A percentile compares a stretch with the other conserved stretches of the same genome.
phyloP scores from a whole-genome alignment of 2,329 filamentous ascomycete genomes.

The Diaporthe humulicola region DNA sequence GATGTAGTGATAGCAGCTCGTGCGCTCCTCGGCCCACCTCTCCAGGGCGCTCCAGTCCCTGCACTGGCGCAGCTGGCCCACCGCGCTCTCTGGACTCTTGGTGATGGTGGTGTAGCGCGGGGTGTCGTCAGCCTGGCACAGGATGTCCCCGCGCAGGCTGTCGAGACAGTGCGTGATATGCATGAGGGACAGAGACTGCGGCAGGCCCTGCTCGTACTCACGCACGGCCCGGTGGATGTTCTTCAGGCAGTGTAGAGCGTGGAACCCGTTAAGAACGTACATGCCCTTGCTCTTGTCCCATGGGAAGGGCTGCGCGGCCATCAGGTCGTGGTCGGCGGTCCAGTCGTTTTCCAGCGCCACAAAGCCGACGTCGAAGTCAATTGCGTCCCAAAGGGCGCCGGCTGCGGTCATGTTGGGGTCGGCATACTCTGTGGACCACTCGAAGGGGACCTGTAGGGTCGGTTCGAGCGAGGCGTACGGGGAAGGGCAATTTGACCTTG shows the following conservation, averaged over 20 bases:
- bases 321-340: constrained; percentile 41
- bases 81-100: constrained; percentile 40
- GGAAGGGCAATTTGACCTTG: background rate
- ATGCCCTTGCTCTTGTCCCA: constrained; percentile 48
- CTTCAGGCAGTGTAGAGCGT: constrained; percentile 49
- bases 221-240: constrained; percentile 40
- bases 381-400: constrained; percentile 38
- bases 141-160: constrained; percentile 46
- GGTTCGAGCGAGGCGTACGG: background rate
- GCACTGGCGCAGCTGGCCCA: constrained; percentile 46
- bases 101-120: constrained; percentile 43
- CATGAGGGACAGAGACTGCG: background rate
- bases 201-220: constrained; percentile 35
- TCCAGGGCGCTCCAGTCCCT: constrained; percentile 47
- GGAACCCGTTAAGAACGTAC: constrained; percentile 48
- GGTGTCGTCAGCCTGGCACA: constrained; percentile 50
- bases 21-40: constrained; percentile 38
- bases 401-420: background rate
- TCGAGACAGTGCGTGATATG: constrained; percentile 46
- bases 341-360: constrained; percentile 43
- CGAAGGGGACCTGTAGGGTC: background rate
- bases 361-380: constrained; percentile 42
- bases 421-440: constrained; percentile 6
- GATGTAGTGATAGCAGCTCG: background rate
- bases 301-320: constrained; percentile 46